Conservation (phyloP, 192 early-diverging fungal genomes). For the Coemansia sp. region DNA sequence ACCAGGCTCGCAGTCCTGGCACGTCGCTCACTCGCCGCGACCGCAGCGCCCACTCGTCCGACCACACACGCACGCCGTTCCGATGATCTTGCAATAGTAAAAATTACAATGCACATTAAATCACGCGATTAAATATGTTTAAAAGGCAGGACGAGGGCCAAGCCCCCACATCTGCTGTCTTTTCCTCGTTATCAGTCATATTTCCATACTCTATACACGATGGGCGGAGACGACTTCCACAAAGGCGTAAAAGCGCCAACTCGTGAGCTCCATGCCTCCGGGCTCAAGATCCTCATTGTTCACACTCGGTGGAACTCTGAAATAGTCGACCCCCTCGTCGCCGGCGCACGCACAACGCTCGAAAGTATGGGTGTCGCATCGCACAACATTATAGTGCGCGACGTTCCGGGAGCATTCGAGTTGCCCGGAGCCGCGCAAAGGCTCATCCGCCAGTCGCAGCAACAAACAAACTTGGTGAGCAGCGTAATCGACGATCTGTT, state of each 20-base stretch:
- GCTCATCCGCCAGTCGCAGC: conserved; percentile 70
- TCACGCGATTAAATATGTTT: too few relatives aligned
- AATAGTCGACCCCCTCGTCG: conserved; percentile 82
- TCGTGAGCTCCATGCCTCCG: conserved; percentile 61
- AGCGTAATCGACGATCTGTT: conserved; percentile 59
- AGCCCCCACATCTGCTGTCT: too few relatives aligned
- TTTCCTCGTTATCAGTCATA: too few relatives aligned
- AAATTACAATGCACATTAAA: not conserved
- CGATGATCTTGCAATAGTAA: not conserved
- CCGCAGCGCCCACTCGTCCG: not conserved
- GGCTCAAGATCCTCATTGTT: conserved; percentile 73
- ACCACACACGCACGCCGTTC: not conserved
- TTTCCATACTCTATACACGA: conserved; percentile 1
- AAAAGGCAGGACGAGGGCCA: too few relatives aligned
- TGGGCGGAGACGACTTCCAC: conserved; percentile 61
- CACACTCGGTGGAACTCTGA: conserved; percentile 93
- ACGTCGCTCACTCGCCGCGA: not conserved
- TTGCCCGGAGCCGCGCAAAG: conserved; percentile 85
- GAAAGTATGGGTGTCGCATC: conserved; percentile 64
- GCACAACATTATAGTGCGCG: conserved; percentile 72
- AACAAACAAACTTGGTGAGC: conserved; percentile 56
- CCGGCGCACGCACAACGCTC: conserved; percentile 69
- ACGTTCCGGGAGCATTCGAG: conserved; percentile 93
- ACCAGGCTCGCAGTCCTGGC: conserved; percentile 1
- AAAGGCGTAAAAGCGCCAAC: conserved; percentile 69